Percentiles rank a stretch among this genome's conserved stretches.
Evolutionary conservation across 768 basidiomycete genomes (phyloP).

Genomic region (Imleria badia): DNA sequence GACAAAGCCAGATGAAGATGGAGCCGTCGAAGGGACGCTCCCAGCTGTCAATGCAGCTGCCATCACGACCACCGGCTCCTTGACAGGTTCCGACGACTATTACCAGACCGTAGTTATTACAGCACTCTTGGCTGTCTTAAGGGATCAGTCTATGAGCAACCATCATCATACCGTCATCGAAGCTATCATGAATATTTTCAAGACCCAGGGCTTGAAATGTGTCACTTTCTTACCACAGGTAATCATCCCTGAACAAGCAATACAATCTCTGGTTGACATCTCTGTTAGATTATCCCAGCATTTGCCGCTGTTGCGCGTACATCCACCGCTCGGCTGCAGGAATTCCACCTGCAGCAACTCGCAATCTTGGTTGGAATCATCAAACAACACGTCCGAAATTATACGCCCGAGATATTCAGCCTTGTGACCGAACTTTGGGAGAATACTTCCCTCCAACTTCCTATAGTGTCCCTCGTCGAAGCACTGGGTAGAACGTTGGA

Average conservation of each 20-base stretch:
- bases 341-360: slow-evolving; percentile 93
- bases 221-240: slow-evolving; percentile 95
- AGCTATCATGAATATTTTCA: slow-evolving; percentile 98
- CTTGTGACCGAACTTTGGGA: slow-evolving; percentile 93
- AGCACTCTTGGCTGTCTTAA: slow-evolving; percentile 80
- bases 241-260: slow-evolving; percentile 5
- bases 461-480: slow-evolving; percentile 90
- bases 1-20: slow-evolving; percentile 65
- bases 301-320: slow-evolving; percentile 86
- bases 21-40: slow-evolving; percentile 55
- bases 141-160: slow-evolving; percentile 81
- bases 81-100: slow-evolving; percentile 84
- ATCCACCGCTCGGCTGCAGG: slow-evolving; percentile 80
- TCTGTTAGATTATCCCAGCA: slow-evolving; percentile 82
- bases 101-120: slow-evolving; percentile 96
- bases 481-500: slow-evolving; percentile 91
- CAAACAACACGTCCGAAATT: slow-evolving; percentile 95
- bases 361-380: slow-evolving; percentile 95
- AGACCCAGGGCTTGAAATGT: slow-evolving; percentile 95
- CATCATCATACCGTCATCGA: slow-evolving; percentile 95
- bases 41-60: slow-evolving; percentile 69
- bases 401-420: slow-evolving; percentile 79
- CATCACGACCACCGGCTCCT: slow-evolving; percentile 57
- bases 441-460: slow-evolving; percentile 76
- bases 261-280: slow-evolving; percentile 8